These are phyloP conservation scores for Penicillium sp. DNA, from an alignment of 2,329 filamentous ascomycete species.

Conservation along the genomic window DNA sequence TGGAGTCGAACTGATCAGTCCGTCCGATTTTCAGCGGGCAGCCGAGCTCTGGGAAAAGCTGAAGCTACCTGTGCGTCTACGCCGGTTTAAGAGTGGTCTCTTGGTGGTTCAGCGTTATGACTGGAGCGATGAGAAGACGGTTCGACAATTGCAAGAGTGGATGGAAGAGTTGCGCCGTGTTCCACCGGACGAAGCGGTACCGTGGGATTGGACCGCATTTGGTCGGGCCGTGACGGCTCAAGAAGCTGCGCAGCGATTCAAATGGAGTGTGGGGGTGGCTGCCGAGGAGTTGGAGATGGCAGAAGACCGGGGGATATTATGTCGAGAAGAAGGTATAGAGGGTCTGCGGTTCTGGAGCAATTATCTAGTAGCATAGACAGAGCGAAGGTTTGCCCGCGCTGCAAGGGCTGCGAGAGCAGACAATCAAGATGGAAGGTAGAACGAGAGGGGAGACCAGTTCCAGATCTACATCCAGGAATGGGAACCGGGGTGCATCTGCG, in stretches of 20 bases:
- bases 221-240: slow-evolving; percentile 88
- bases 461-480: neutral
- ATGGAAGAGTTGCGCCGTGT: slow-evolving; percentile 73
- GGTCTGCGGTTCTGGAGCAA: slow-evolving; percentile 96
- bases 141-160: slow-evolving; percentile 77
- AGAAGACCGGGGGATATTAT: slow-evolving; percentile 85
- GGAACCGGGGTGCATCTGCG: neutral
- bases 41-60: slow-evolving; percentile 86
- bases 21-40: slow-evolving; percentile 88
- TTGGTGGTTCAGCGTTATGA: slow-evolving; percentile 89
- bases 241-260: slow-evolving; percentile 86
- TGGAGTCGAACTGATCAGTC: slow-evolving; percentile 92
- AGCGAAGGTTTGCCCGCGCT: neutral
- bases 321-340: slow-evolving; percentile 89
- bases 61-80: slow-evolving; percentile 81
- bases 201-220: slow-evolving; percentile 79
- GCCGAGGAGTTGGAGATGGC: slow-evolving; percentile 97
- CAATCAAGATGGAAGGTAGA: neutral
- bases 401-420: neutral
- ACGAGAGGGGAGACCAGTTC: neutral
- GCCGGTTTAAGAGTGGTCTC: slow-evolving; percentile 91
- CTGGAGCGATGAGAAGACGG: slow-evolving; percentile 87
- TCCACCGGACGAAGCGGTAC: slow-evolving; percentile 67
- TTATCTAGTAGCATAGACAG: slow-evolving; percentile 40
- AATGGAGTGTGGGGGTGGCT: slow-evolving; percentile 96